Conservation (phyloP, 1,284 basidiomycete species). For the Thelephora terrestris region DNA sequence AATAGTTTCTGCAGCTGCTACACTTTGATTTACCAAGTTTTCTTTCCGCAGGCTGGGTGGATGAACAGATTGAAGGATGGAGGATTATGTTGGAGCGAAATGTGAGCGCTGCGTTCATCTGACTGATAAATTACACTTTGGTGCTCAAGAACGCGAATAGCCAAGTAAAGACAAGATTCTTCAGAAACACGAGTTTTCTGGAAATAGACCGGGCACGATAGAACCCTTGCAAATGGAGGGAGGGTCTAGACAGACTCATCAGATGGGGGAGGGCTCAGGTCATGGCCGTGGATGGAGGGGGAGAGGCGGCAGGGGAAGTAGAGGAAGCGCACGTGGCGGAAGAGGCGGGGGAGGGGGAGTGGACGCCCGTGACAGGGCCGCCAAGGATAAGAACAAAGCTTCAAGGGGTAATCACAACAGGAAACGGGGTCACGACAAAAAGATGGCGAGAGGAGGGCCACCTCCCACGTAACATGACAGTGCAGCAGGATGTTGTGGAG, state of each 20-base stretch:
- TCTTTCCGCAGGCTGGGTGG: constrained; percentile 42
- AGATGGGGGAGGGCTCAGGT: constrained; percentile 21
- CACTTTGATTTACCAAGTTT: constrained; percentile 1
- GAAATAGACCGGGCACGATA: constrained; percentile 34
- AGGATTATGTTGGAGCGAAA: constrained; percentile 76
- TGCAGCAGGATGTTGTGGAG: not conserved
- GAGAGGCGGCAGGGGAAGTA: constrained; percentile 21
- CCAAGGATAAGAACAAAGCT: constrained; percentile 65
- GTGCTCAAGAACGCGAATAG: constrained; percentile 23
- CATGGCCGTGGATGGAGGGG: constrained; percentile 20
- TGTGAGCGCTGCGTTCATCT: constrained; percentile 34
- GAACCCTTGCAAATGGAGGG: constrained; percentile 14
- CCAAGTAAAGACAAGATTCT: constrained; percentile 67
- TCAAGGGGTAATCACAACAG: constrained; percentile 51
- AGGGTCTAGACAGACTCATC: constrained; percentile 17
- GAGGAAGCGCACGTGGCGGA: constrained; percentile 26
- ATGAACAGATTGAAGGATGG: constrained; percentile 88
- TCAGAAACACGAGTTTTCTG: constrained; percentile 63
- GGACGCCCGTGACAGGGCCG: constrained; percentile 40
- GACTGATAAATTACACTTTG: constrained; percentile 1
- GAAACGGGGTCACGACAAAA: constrained; percentile 67
- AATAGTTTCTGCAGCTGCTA: constrained; percentile 2
- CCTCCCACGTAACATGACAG: constrained; percentile 8
- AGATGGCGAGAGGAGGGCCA: constrained; percentile 50
- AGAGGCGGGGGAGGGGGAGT: constrained; percentile 20